Evolutionary conservation across 768 basidiomycete genomes (phyloP).

Genomic region (Lactifluus hygrophoroides): DNA sequence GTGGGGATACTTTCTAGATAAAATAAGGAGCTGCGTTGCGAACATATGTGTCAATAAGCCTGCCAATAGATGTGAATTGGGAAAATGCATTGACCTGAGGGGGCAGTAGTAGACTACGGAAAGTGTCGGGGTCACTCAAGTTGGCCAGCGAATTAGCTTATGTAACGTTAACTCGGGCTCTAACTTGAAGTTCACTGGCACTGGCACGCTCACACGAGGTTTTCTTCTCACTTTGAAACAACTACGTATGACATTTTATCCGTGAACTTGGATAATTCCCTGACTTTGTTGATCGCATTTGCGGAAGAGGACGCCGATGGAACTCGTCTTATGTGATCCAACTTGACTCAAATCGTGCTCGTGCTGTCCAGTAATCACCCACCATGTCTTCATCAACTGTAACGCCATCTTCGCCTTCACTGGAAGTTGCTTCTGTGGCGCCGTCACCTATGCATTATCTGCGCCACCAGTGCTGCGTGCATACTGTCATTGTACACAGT

Average conservation of each 20-base stretch:
- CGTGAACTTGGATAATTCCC: too few species aligned
- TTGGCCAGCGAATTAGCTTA: conserved; percentile 18
- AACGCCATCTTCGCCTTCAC: conserved; percentile 10
- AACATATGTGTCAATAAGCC: not conserved
- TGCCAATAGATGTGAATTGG: not conserved
- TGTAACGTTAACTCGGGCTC: conserved; percentile 9
- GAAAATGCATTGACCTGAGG: conserved; percentile 6
- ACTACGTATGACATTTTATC: too few species aligned
- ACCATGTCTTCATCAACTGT: conserved; percentile 2
- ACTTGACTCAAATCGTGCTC: too few species aligned
- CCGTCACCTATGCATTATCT: conserved; percentile 38
- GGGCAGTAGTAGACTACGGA: conserved; percentile 8
- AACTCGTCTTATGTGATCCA: not conserved
- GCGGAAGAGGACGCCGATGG: too few species aligned
- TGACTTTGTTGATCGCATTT: too few species aligned
- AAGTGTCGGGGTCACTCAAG: conserved; percentile 7
- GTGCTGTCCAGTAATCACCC: too few species aligned
- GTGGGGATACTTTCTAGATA: not conserved
- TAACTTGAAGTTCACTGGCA: not conserved
- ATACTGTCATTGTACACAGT: conserved; percentile 65
- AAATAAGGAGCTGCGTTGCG: not conserved
- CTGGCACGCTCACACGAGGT: too few species aligned
- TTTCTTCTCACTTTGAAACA: not conserved
- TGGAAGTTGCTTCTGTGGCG: conserved; percentile 56
- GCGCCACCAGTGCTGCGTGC: conserved; percentile 46